These are phyloP conservation scores for Solanum lignicaule DNA, from an alignment of 257 asterid genomes.

Conservation along the genomic window DNA sequence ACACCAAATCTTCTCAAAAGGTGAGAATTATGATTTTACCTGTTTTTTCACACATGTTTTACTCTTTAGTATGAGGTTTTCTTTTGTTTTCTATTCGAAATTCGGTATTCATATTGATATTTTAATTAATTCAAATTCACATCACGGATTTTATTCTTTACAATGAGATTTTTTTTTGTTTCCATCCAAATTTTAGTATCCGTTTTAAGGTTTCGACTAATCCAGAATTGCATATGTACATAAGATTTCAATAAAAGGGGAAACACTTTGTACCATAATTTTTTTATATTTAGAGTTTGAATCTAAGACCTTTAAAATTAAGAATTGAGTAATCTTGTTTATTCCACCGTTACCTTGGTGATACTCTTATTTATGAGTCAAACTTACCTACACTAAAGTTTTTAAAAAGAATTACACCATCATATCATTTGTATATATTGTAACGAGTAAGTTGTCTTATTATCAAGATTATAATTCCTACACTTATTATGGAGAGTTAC, in stretches of 20 bases:
- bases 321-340: background rate
- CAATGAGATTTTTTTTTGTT: too few species aligned
- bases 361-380: background rate
- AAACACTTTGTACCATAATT: fast-evolving
- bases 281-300: background rate
- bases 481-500: background rate
- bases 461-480: background rate
- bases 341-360: background rate
- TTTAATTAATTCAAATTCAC: too few species aligned
- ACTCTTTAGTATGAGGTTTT: background rate
- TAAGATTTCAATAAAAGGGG: background rate
- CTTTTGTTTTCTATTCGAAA: background rate
- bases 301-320: background rate
- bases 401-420: background rate
- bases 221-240: too few species aligned
- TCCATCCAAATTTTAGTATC: background rate
- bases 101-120: too few species aligned
- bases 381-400: background rate
- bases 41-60: background rate
- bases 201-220: background rate
- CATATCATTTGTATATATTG: background rate
- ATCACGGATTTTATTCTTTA: background rate
- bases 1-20: slow-evolving; percentile 40
- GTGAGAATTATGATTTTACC: slow-evolving; percentile 11
- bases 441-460: background rate